Base-by-base conservation (phyloP, 2,329 filamentous ascomycete species). In the Didymella glomerata region DNA sequence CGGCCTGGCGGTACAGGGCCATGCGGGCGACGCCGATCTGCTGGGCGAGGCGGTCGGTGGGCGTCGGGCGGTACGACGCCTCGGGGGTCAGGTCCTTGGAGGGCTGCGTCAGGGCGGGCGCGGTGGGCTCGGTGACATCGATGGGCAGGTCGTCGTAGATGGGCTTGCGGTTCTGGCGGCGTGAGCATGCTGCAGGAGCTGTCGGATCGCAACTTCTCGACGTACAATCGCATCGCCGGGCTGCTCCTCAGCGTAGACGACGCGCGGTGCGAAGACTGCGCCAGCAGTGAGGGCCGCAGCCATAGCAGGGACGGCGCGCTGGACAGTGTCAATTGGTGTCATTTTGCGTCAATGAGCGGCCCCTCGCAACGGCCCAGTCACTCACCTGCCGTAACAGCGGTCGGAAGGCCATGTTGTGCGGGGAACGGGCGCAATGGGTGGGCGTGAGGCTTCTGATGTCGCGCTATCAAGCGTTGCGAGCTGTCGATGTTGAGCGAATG, bases 31-130 rank as follows among this genome's bases (percentile, higher is more conserved):
- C 86, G 71, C 91, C 88, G 74, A 99, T 90, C 76, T 97, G 88
- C 32, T 84, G 84, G 59, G 95, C 92, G 36, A 99, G 86, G 48
- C 93, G 90, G 79, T 97, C 93, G 65, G 95, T 98, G 14, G 93
- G 93, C 22, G 93, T 92, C 14, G 92, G 91, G 49, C 67, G 70
- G 64, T 76, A 76, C 42, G 67, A 49, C 30, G 65, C 57, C 66
- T 65, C 66, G 54, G 70, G 62, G 34, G 60, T 62, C 18, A 71
- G 69, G 53, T 69, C 69, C 28, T 70, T 54, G 54, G 72, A 70
- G 64, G 72, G 73, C 47, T 75, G 71, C 18, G 73, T 61, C 63
- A 78, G 72, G 40, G 60, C 52, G 36, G 64, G 62, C 18, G 68
- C 67, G 56, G 76, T 75, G 50, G 77, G 77, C 70, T 73, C 74